Evolutionary conservation across 768 basidiomycete genomes (phyloP), one percentile per base, ranked within the genome.

Genomic region (Trametes coccinea): DNA sequence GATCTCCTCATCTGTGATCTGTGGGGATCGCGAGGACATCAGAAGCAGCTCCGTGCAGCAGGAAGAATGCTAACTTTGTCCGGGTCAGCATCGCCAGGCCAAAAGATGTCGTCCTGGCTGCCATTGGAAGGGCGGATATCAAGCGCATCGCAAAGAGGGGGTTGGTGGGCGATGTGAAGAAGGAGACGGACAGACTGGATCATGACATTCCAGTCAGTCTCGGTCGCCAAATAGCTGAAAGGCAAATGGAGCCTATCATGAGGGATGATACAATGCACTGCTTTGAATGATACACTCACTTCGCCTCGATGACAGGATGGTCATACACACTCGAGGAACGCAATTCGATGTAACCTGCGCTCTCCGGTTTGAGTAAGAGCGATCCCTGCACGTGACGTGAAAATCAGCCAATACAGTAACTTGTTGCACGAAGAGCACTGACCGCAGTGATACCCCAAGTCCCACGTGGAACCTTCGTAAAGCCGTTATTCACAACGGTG

Each of bases 301-400:
- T 62, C 4, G 66, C 63, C 55, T 74, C 65, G 43, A 74, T 69
- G n/a, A 65, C 14, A 0, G 73, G 73, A 30, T 60, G 50, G 46
- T 67, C 71, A 52, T 69, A 70, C 0, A 67, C 61, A 43, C 66
- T 57, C 1, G 55, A 43, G 0, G 71, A 69, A 8, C 47, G 59
- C 5, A 74, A 56, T 3, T 46, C 64, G 46, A 74, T 55, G 17
- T 65, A 48, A 4, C 65, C 65, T 4, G 30, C 31, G 49, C 65
- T 66, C 6, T 49, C 54, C 0, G 65, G 62, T 7, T 59, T 51
- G 55, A 65, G 59, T 10, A 54, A 14, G 4, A 66, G 17, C 4
- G 59, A 22, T 40, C 45, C 56, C 58, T 56, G n/a, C n/a, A n/a
- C n/a, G n/a, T n/a, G n/a, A n/a, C n/a, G n/a, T n/a, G n/a, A n/a